A percentile compares a stretch with the other conserved stretches of the same genome.
These are phyloP conservation scores for Lachancea kluyveri DNA, from an alignment of 805 yeast species.

Conservation along the genomic window DNA sequence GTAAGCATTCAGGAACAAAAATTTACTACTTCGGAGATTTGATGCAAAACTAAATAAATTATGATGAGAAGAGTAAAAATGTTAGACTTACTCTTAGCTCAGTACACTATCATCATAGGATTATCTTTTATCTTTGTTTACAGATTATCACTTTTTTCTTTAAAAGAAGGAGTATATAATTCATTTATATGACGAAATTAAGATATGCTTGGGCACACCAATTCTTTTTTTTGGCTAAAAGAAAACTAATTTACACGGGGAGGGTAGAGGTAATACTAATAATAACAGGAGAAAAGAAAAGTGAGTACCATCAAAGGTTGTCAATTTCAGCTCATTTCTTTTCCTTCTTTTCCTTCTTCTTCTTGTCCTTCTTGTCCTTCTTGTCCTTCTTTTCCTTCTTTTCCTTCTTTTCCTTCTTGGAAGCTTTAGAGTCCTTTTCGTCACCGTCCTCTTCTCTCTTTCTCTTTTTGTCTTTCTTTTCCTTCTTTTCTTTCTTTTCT, in stretches of 20 bases:
- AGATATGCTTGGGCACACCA: conserved; percentile 3
- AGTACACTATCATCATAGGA: no score
- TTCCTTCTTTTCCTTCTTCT: conserved; percentile 18
- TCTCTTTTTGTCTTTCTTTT: conserved; percentile 32
- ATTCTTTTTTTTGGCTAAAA: conserved; percentile 1
- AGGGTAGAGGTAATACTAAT: conserved; percentile 6
- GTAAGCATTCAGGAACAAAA: no score
- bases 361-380: conserved; percentile 32
- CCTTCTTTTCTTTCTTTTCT: conserved; percentile 31
- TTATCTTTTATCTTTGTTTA: no score
- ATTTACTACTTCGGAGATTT: not conserved
- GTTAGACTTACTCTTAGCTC: no score
- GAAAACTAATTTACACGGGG: conserved; percentile 9
- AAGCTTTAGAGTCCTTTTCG: conserved; percentile 27
- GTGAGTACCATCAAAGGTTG: not conserved
- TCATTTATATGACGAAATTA: not conserved
- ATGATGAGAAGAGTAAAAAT: no score
- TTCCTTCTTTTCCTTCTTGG: conserved; percentile 31
- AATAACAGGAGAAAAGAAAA: conserved; percentile 5
- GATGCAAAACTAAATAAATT: not conserved
- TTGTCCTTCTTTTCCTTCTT: conserved; percentile 27
- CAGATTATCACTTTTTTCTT: no score
- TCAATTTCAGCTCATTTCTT: conserved; percentile 3
- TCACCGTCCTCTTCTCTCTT: conserved; percentile 21
- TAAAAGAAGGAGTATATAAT: no score